Evolutionary conservation across 768 basidiomycete genomes (phyloP), one percentile per base, ranked within the genome.

Genomic region (Auriscalpium vulgare): DNA sequence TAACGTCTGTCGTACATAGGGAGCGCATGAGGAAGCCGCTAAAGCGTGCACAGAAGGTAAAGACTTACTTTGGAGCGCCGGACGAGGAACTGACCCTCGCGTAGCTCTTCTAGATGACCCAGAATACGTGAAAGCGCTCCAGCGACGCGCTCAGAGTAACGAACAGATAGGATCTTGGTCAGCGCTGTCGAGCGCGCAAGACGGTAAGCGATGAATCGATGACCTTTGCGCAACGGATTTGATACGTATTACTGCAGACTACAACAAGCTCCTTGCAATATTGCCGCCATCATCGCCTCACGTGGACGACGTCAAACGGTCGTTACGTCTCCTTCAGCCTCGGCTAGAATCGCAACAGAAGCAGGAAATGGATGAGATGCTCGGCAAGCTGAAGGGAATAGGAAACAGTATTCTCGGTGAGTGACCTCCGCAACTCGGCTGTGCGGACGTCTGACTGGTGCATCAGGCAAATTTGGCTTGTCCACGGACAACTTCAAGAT

Each of bases 401-500:
- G 95, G 95, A 2, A 93, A 99, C 67, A 89, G 78, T 55, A 75
- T 99, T 47, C 76, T 99, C 17, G 95, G 95, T 85, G 64, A 55
- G 78, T 62, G 13, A 29, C 29, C 29, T 29, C 5, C 29, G 29
- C 4, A 2, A 29, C 29, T 29, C 29, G 29, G 29, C 29, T 19
- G 37, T 11, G 44, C 43, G 47, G 10, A 47, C 29, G 21, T 52
- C 36, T 56, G 47, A 29, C 29, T 48, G 36, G 51, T 13, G 49
- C 16, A 10, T 14, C 61, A 95, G 91, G 92, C 3, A 90, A 88
- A 58, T 98, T 98, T 66, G 95, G 97, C 16, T 69, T 98, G 60
- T 93, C 88, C 13, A 97, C 95, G 0, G 86, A 98, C 67, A 98
- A 95, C 72, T 98, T 98, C 79, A 88, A 98, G 72, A 91, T 99